Percentiles rank a stretch among this genome's conserved stretches.
phyloP scores from a whole-genome alignment of 768 basidiomycete species.

The Phylloporus scabripes region DNA sequence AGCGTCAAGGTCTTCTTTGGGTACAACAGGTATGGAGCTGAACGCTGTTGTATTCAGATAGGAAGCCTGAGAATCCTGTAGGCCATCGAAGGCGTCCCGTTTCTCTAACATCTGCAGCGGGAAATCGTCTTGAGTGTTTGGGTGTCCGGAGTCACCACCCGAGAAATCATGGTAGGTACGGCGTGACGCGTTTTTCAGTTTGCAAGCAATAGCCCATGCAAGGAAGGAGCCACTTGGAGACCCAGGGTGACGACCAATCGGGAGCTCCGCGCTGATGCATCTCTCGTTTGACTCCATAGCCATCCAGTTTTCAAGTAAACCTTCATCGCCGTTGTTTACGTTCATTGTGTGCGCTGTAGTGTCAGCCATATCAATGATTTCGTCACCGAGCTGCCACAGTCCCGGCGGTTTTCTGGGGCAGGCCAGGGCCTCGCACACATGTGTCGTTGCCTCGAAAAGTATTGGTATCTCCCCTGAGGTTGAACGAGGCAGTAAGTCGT shows the following conservation, averaged over 20 bases:
- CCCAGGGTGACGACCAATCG: constrained; percentile 1
- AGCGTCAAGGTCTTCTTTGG: constrained; percentile 16
- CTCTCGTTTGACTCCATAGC: constrained; percentile 3
- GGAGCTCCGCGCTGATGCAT: neutral
- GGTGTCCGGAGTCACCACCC: neutral
- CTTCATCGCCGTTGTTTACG: neutral
- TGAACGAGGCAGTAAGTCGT: constrained; percentile 30
- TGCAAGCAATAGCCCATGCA: neutral
- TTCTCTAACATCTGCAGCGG: neutral
- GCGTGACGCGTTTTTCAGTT: neutral
- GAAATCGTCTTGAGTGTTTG: neutral
- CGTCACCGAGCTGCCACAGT: constrained; percentile 7
- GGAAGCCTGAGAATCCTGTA: constrained; percentile 15
- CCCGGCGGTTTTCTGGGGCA: too few relatives aligned
- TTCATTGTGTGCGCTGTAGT: neutral
- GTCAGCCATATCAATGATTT: neutral
- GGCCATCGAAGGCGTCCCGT: constrained; percentile 3
- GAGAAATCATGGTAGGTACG: neutral
- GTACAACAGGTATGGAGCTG: constrained; percentile 3
- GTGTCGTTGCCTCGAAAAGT: constrained; percentile 31
- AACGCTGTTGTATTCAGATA: constrained; percentile 11
- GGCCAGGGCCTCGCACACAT: too few relatives aligned
- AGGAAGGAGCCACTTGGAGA: neutral
- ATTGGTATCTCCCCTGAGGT: constrained; percentile 52
- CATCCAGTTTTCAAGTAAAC: constrained; percentile 1